Percentiles rank a stretch among this genome's conserved stretches.
Evolutionary conservation across 2,329 filamentous ascomycete species (phyloP).

Genomic region (Fusarium nanum): DNA sequence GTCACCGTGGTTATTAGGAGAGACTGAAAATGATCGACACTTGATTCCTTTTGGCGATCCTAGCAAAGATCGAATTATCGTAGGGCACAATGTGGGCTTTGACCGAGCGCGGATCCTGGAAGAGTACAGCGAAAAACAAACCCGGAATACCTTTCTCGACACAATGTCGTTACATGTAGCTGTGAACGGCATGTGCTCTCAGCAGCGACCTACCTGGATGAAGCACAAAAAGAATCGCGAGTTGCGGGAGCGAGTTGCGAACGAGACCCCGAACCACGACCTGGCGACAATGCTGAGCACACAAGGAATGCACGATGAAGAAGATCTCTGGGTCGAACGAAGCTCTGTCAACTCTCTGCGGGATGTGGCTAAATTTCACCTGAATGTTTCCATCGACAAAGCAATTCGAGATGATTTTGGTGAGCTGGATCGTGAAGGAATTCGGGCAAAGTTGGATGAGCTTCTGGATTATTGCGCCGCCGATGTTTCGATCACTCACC

Average conservation of each 20-base stretch:
- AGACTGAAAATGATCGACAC: constrained; percentile 81
- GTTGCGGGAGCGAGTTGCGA: constrained; percentile 80
- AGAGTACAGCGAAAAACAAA: constrained; percentile 87
- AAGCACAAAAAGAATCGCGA: constrained; percentile 93
- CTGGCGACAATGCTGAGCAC: constrained; percentile 77
- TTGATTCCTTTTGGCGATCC: constrained; percentile 89
- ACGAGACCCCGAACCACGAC: constrained; percentile 76
- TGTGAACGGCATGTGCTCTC: constrained; percentile 98
- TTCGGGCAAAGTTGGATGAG: constrained; percentile 79
- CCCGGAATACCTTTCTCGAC: constrained; percentile 88
- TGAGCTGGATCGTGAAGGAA: constrained; percentile 77
- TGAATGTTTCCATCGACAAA: constrained; percentile 92
- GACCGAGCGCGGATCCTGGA: constrained; percentile 89
- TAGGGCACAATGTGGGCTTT: constrained; percentile 97
- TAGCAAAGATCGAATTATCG: constrained; percentile 76
- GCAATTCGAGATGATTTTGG: constrained; percentile 87
- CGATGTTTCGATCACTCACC: constrained; percentile 92
- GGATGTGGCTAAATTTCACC: constrained; percentile 96
- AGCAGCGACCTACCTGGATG: constrained; percentile 96
- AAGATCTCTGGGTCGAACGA: constrained; percentile 93
- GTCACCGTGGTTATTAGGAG: constrained; percentile 91
- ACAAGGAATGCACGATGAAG: constrained; percentile 81
- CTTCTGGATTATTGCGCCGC: constrained; percentile 94
- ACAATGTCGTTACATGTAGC: constrained; percentile 99
- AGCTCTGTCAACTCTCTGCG: constrained; percentile 95